A percentile compares a stretch with the other conserved stretches of the same genome.
Conservation (phyloP, 2,329 filamentous ascomycete species). For the Xylaria sp. region DNA sequence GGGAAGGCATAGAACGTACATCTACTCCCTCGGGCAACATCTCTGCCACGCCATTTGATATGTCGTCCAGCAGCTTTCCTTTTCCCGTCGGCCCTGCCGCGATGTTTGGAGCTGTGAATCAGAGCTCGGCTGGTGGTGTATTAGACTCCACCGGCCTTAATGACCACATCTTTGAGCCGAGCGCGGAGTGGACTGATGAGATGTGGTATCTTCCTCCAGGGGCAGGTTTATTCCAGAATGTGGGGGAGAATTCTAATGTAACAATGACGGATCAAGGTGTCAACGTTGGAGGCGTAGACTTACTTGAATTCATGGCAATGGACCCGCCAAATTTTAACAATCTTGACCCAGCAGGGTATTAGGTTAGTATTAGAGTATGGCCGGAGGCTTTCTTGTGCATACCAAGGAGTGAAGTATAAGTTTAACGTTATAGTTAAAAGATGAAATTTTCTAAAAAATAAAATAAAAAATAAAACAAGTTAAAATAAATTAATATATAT, state of each 20-base stretch:
- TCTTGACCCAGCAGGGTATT: conserved; percentile 36
- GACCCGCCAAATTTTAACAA: conserved; percentile 52
- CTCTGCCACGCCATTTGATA: conserved; percentile 72
- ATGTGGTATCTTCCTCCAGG: conserved; percentile 76
- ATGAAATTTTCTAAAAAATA: no score
- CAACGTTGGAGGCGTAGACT: conserved; percentile 73
- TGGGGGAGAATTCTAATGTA: conserved; percentile 66
- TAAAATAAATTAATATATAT: no score
- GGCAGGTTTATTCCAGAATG: conserved; percentile 72
- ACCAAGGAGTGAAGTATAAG: no score
- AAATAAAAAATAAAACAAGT: no score
- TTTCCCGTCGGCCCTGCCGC: conserved; percentile 61
- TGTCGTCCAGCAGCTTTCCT: conserved; percentile 65
- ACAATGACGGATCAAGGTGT: conserved; percentile 75
- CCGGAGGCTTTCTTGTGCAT: no score
- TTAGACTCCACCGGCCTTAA: conserved; percentile 49
- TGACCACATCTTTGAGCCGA: conserved; percentile 59
- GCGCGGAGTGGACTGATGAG: conserved; percentile 64
- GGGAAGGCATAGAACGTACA: conserved; percentile 51
- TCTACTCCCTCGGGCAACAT: conserved; percentile 62
- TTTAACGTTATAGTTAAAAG: no score
- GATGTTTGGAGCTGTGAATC: conserved; percentile 62
- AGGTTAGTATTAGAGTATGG: not conserved
- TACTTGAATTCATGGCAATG: conserved; percentile 76
- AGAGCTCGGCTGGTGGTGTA: conserved; percentile 51